These are phyloP conservation scores for Geoglossum glabrum DNA, from an alignment of 495 filamentous ascomycete genomes.

Conservation along the genomic window DNA sequence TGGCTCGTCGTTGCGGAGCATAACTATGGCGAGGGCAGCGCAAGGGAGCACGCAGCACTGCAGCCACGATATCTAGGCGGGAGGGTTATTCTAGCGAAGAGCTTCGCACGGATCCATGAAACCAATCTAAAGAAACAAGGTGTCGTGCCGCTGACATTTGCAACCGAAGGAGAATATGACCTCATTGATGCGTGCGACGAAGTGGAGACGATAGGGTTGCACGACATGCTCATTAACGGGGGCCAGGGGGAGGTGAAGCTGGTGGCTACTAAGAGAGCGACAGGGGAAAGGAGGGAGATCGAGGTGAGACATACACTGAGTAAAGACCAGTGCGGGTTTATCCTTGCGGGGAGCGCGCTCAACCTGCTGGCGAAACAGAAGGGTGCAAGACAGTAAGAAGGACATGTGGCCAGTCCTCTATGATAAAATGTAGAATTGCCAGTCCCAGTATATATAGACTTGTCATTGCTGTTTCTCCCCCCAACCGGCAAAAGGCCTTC, in stretches of 20 bases:
- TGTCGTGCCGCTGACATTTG: slow-evolving; percentile 82
- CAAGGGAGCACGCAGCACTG: slow-evolving; percentile 88
- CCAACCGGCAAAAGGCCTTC: too few species aligned
- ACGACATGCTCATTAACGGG: slow-evolving; percentile 56
- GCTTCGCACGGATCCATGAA: slow-evolving; percentile 93
- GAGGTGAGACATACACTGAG: slow-evolving; percentile 60
- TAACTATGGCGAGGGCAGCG: slow-evolving; percentile 95
- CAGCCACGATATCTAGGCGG: slow-evolving; percentile 88
- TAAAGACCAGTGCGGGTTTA: slow-evolving; percentile 72
- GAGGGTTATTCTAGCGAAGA: slow-evolving; percentile 71
- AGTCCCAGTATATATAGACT: too few species aligned
- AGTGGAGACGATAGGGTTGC: slow-evolving; percentile 61
- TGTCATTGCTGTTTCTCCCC: too few species aligned
- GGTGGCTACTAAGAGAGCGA: slow-evolving; percentile 37
- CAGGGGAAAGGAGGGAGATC: slow-evolving; percentile 38
- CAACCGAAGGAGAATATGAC: slow-evolving; percentile 71
- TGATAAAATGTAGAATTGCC: too few species aligned
- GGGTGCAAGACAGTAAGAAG: background rate
- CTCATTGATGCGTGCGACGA: slow-evolving; percentile 58
- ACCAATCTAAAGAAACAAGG: slow-evolving; percentile 99
- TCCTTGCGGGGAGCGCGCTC: slow-evolving; percentile 82
- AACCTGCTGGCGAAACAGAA: slow-evolving; percentile 55
- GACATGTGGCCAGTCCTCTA: too few species aligned
- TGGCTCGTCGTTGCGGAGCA: slow-evolving; percentile 95
- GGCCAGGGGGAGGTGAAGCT: slow-evolving; percentile 62